Evolutionary conservation across 2,329 filamentous ascomycete genomes (phyloP), one percentile per base, ranked within the genome.

Genomic region (Talaromyces albobiverticillius): DNA sequence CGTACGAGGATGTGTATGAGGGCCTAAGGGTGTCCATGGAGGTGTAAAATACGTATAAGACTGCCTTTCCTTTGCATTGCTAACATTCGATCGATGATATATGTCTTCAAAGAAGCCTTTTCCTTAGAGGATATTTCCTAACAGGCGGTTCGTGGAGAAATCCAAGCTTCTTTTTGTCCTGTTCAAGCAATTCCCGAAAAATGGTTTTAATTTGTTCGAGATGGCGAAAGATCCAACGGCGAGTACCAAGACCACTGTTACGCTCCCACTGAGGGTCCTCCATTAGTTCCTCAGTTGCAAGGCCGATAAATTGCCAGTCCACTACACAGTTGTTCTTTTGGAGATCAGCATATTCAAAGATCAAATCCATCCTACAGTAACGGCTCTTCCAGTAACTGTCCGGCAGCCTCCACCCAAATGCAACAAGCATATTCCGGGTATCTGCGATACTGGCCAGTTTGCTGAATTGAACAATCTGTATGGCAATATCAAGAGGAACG

Each of bases 311-410:
- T 45, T 57, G 55, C 55, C 52, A 57, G 29, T 57, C 53, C 18
- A 57, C 55, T 8, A 31, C 31, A 32, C 20, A n/a, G 18, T 51
- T 36, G 3, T 40, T 36, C 10, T 55, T 50, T 4, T 47, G 23
- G 8, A 54, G 55, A 54, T 57, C 55, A 23, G 32, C 51, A 46
- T 54, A 57, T 54, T 57, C 55, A 51, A 57, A 54, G 32, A 57
- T 54, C 32, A 57, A 18, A 38, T 57, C 51, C 47, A 43, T 57
- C 8, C 45, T 49, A 38, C n/a, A n/a, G n/a, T 51, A 57, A 54
- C 14, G 31, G 34, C 40, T 40, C 45, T 54, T 53, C 55, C 55
- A 57, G 41, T 57, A 57, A 43, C 32, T 38, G 22, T 57, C 55
- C 16, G 55, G 55, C 20, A 55, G 45, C 26, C 42, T 54, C 55